Base-by-base conservation (phyloP, 2,329 filamentous ascomycete species). In the Magnaporthiopsis rhizophila region DNA sequence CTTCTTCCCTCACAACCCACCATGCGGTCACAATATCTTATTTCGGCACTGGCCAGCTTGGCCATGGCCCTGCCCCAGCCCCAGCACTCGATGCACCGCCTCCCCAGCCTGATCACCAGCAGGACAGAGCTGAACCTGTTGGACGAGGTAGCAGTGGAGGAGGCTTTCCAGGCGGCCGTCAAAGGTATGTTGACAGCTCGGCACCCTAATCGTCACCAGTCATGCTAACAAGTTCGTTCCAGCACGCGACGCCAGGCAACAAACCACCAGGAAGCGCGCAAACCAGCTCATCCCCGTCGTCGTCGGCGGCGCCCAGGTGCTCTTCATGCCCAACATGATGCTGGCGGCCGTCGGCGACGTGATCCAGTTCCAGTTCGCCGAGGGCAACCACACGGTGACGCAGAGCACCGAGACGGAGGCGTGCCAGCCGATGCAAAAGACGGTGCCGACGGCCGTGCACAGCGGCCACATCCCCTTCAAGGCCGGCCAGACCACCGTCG, bases 391-490 rank as follows among this genome's bases (percentile, higher is more conserved):
- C 67, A 70, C 71, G 21, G 67, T 71, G 38, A 81, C 79, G 0
- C 76, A 81, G 67, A 76, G 74, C 15, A 65, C 70, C 5, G 71
- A 74, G 57, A 67, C 73, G 2, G 64, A 71, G 0, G 73, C 78
- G 0, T 81, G 79, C 66, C 70, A 72, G 15, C 77, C 78, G 0
- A 68, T 80, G 3, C 75, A 78, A 53, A 71, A 69, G 0, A 70
- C 69, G 0, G 69, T 72, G 21, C 63, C 74, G 0, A 69, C 65
- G 0, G 77, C 74, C 0, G 68, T 79, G 0, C 76, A 79, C 64
- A 77, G 75, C 58, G 78, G 78, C 0, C 76, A 79, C 60, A 77
- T 79, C 12, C 76, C 77, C 0, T 79, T 72, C 36, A 3, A 69
- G 15, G 72, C 69, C 9, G 76, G 74, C 0, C 74, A 77, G 62